These are phyloP conservation scores for Aspergillus texensis DNA, from an alignment of 2,329 filamentous ascomycete genomes.

Conservation along the genomic window DNA sequence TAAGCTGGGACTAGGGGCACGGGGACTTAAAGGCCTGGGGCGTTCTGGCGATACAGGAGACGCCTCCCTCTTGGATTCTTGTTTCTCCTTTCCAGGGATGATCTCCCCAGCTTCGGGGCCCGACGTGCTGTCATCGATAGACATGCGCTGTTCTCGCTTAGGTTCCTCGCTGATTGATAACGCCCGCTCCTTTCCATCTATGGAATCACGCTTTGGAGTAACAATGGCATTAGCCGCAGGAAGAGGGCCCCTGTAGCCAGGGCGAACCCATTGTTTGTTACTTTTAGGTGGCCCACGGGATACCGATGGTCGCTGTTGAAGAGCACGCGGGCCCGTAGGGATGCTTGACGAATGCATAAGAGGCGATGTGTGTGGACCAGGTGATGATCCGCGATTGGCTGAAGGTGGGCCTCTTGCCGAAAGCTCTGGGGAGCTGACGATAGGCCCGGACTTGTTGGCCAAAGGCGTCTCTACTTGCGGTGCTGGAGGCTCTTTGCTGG, in stretches of 20 bases:
- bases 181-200: slow-evolving; percentile 32
- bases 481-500: slow-evolving; percentile 26
- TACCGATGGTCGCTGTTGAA: slow-evolving; percentile 36
- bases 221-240: slow-evolving; percentile 20
- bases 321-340: slow-evolving; percentile 46
- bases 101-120: slow-evolving; percentile 22
- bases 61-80: slow-evolving; percentile 6
- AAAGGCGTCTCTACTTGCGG: slow-evolving; percentile 24
- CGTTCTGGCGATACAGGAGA: background rate
- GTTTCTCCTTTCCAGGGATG: slow-evolving; percentile 11
- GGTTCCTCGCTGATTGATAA: slow-evolving; percentile 23
- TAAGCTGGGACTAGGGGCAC: slow-evolving; percentile 2
- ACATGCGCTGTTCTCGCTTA: slow-evolving; percentile 18
- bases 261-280: slow-evolving; percentile 44
- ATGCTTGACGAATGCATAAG: slow-evolving; percentile 39
- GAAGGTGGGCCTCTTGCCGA: slow-evolving; percentile 26
- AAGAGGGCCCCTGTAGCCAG: slow-evolving; percentile 35
- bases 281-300: slow-evolving; percentile 36
- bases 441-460: slow-evolving; percentile 22
- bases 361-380: slow-evolving; percentile 40
- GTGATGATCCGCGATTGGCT: slow-evolving; percentile 31
- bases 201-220: slow-evolving; percentile 34
- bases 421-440: slow-evolving; percentile 30
- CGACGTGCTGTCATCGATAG: slow-evolving; percentile 16
- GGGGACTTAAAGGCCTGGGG: slow-evolving; percentile 3